A percentile compares a stretch with the other conserved stretches of the same genome.
These are phyloP conservation scores for Cucurbita moschata DNA, from an alignment of 306 rosid species.

Conservation along the genomic window DNA sequence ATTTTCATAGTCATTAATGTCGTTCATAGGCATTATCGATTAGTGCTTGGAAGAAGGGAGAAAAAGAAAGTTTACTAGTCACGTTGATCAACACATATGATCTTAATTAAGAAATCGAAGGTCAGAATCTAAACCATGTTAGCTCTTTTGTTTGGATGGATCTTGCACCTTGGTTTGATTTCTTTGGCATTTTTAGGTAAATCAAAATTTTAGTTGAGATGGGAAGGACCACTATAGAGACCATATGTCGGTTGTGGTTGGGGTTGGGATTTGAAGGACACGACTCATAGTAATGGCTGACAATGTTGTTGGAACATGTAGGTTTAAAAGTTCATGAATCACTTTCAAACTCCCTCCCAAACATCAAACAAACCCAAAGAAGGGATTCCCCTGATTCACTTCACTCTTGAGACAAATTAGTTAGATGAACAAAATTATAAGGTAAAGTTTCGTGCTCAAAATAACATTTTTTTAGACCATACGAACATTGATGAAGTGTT, in stretches of 20 bases:
- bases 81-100: too few species aligned
- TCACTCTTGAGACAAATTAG: neutral
- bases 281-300: neutral
- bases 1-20: neutral
- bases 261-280: neutral
- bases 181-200: neutral
- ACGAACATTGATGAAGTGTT: neutral
- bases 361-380: neutral
- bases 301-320: neutral
- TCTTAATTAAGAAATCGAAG: too few species aligned
- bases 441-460: neutral
- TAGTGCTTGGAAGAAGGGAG: neutral
- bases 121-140: neutral
- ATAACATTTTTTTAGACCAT: too few species aligned
- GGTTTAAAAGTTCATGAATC: neutral
- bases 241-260: neutral
- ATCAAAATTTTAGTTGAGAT: neutral
- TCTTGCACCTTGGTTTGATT: neutral
- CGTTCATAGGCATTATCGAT: neutral
- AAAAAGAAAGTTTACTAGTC: neutral
- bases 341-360: neutral
- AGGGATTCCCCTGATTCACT: neutral
- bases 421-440: neutral
- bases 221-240: neutral
- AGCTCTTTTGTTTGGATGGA: neutral